phyloP scores from a whole-genome alignment of 31 red algal species.

The Porphyra umbilicalis region DNA sequence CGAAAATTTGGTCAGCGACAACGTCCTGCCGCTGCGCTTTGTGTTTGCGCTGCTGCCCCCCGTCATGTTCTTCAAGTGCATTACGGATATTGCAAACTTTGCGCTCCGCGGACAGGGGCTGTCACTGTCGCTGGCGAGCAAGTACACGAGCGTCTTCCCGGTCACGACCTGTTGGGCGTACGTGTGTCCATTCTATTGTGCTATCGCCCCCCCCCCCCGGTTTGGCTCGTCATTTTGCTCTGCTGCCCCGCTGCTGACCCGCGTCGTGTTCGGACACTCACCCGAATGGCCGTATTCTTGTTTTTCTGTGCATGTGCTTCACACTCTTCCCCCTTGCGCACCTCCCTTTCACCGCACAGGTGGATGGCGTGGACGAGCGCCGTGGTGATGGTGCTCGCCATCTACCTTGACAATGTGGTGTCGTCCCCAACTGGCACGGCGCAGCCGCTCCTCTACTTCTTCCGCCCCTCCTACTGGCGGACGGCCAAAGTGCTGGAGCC shows the following conservation, averaged over 20 bases:
- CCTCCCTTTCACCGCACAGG: not conserved
- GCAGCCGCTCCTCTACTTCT: slow-evolving; percentile 54
- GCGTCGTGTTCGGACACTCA: too few species aligned
- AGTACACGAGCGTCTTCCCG: slow-evolving; percentile 65
- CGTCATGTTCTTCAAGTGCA: slow-evolving; percentile 68
- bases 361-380: slow-evolving; percentile 88
- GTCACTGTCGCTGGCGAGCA: slow-evolving; percentile 13
- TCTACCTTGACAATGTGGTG: slow-evolving; percentile 91
- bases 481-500: not conserved
- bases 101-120: slow-evolving; percentile 38
- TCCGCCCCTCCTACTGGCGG: slow-evolving; percentile 74
- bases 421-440: slow-evolving; percentile 52
- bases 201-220: not conserved
- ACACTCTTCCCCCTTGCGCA: not conserved
- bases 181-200: not conserved
- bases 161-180: slow-evolving; percentile 73
- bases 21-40: slow-evolving; percentile 64
- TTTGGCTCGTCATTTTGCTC: not conserved
- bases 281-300: too few species aligned
- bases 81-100: slow-evolving; percentile 42
- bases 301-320: too few species aligned
- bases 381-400: slow-evolving; percentile 43
- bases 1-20: slow-evolving; percentile 30
- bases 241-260: too few species aligned
- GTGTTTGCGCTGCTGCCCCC: slow-evolving; percentile 76